Conservation (phyloP, 805 yeast species). For the Brettanomyces anomalus region DNA sequence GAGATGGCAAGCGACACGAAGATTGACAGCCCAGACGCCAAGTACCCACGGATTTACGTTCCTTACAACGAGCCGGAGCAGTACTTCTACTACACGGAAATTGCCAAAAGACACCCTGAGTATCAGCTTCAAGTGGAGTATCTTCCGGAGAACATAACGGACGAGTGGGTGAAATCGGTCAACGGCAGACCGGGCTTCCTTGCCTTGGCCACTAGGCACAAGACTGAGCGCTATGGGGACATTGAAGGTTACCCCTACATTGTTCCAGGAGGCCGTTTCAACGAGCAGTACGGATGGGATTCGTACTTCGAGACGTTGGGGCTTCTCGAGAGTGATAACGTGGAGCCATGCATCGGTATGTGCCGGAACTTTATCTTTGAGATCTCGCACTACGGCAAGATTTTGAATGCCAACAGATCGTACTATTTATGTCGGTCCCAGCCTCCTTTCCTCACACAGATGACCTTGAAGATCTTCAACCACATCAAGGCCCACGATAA, state of each 20-base stretch:
- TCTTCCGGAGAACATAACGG: slow-evolving; percentile 66
- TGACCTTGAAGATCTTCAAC: slow-evolving; percentile 65
- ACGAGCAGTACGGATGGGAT: slow-evolving; percentile 97
- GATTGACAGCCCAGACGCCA: slow-evolving; percentile 50
- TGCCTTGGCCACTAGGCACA: slow-evolving; percentile 61
- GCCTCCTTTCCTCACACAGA: slow-evolving; percentile 94
- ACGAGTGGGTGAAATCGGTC: slow-evolving; percentile 67
- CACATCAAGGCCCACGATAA: slow-evolving; percentile 33
- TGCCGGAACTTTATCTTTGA: slow-evolving; percentile 88
- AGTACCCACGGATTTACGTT: slow-evolving; percentile 68
- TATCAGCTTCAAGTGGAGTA: slow-evolving; percentile 62
- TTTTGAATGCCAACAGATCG: slow-evolving; percentile 87
- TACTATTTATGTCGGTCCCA: slow-evolving; percentile 89
- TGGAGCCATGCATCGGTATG: slow-evolving; percentile 79
- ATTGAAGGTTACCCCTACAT: slow-evolving; percentile 70
- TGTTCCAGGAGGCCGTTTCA: slow-evolving; percentile 96
- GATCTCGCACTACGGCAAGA: slow-evolving; percentile 83
- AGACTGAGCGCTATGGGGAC: slow-evolving; percentile 21
- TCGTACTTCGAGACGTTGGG: slow-evolving; percentile 90
- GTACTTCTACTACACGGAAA: slow-evolving; percentile 52
- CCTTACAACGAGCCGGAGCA: slow-evolving; percentile 67
- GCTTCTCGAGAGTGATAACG: slow-evolving; percentile 52
- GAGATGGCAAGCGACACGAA: slow-evolving; percentile 75
- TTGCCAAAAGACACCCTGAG: slow-evolving; percentile 47
- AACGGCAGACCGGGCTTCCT: slow-evolving; percentile 80